A percentile compares a stretch with the other conserved stretches of the same genome.
Evolutionary conservation across 306 rosid species (phyloP).

Genomic region (Crotalaria pallida): DNA sequence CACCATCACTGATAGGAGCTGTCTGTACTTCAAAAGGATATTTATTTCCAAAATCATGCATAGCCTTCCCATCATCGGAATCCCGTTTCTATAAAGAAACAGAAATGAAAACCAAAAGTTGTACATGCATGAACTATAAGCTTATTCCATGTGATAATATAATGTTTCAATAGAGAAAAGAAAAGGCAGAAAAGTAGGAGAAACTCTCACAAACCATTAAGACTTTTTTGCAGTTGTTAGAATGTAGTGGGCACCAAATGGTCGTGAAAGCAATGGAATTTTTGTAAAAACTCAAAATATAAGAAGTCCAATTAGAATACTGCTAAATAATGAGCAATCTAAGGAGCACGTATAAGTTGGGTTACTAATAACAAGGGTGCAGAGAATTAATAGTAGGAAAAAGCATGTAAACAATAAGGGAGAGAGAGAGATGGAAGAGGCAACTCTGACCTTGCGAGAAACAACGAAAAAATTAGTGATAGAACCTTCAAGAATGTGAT

Average conservation of each 20-base stretch:
- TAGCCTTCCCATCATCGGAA: constrained; percentile 26
- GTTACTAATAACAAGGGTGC: neutral
- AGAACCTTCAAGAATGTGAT: constrained; percentile 80
- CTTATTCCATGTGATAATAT: neutral
- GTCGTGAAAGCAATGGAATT: neutral
- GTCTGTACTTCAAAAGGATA: constrained; percentile 77
- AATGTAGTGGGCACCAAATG: neutral
- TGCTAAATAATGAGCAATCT: neutral
- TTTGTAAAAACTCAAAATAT: constrained; percentile 15
- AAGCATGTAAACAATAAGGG: neutral
- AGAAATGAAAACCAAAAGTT: constrained; percentile 10
- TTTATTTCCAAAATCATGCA: constrained; percentile 19
- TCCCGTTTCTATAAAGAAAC: constrained; percentile 34
- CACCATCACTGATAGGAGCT: constrained; percentile 67
- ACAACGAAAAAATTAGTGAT: constrained; percentile 78
- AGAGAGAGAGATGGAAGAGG: no score
- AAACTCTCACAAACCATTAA: neutral
- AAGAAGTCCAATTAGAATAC: neutral
- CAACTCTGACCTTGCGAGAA: constrained; percentile 58
- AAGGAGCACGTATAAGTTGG: neutral
- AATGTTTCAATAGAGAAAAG: neutral
- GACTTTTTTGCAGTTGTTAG: neutral
- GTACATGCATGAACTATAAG: neutral
- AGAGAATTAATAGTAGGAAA: neutral
- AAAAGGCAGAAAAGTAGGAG: neutral